Evolutionary conservation across 805 yeast species (phyloP).

Genomic region (Candida xiaguanensis): DNA sequence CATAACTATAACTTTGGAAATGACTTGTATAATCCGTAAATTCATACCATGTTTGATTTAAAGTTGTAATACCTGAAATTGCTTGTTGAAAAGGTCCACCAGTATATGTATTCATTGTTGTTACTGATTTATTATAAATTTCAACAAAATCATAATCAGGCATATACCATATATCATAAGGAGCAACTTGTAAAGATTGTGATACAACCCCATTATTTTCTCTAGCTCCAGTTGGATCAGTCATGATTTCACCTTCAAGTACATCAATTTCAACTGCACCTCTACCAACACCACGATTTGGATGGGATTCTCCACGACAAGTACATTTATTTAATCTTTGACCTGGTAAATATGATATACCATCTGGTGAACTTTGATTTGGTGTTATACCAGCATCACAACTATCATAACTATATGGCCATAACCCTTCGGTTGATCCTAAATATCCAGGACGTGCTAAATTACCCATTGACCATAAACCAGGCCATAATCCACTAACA

Average conservation of each 20-base stretch:
- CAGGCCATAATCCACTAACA: conserved; percentile 40
- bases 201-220: conserved; percentile 65
- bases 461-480: conserved; percentile 41
- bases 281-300: conserved; percentile 34
- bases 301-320: conserved; percentile 35
- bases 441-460: conserved; percentile 37
- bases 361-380: conserved; percentile 39
- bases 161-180: conserved; percentile 89
- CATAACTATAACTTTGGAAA: conserved; percentile 76
- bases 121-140: conserved; percentile 62
- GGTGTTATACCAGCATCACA: conserved; percentile 42
- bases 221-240: conserved; percentile 25
- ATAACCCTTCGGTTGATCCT: conserved; percentile 36
- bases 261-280: conserved; percentile 76
- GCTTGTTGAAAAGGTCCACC: conserved; percentile 97
- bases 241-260: conserved; percentile 76
- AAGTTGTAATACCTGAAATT: conserved; percentile 73
- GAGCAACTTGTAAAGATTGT: conserved; percentile 91
- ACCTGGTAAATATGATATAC: conserved; percentile 39
- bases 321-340: conserved; percentile 33
- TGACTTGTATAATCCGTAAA: conserved; percentile 43
- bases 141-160: conserved; percentile 84
- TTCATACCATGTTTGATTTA: conserved; percentile 83
- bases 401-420: conserved; percentile 39
- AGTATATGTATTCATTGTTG: conserved; percentile 80